phyloP scores from a whole-genome alignment of 2,329 filamentous ascomycete genomes.

The Allantophomopsis lycopodina region DNA sequence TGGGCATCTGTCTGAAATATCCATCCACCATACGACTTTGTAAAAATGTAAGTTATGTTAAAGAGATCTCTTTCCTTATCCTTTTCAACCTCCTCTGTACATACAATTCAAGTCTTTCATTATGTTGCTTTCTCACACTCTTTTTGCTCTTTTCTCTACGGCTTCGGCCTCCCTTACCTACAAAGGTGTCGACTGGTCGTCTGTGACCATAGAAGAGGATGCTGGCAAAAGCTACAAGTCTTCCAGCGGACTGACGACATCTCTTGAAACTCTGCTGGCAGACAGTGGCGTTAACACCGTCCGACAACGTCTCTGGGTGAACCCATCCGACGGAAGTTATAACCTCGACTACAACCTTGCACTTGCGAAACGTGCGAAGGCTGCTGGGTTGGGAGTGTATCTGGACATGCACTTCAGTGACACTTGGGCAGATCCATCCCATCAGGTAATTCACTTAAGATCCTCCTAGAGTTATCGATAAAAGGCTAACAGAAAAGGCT shows the following conservation, averaged over 20 bases:
- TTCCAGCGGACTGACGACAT: constrained; percentile 31
- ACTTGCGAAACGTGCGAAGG: constrained; percentile 50
- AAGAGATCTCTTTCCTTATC: too few species aligned
- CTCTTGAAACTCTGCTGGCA: constrained; percentile 49
- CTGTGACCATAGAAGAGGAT: constrained; percentile 46
- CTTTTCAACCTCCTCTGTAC: too few species aligned
- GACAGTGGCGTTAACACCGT: constrained; percentile 53
- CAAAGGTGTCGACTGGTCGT: constrained; percentile 60
- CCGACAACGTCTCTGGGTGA: constrained; percentile 61
- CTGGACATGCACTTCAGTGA: constrained; percentile 55
- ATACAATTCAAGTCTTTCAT: too few species aligned
- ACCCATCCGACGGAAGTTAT: constrained; percentile 49
- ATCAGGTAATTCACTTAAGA: constrained; percentile 29
- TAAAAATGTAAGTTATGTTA: too few species aligned
- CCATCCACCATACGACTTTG: too few species aligned
- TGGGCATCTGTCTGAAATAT: too few species aligned
- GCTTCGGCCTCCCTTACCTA: constrained; percentile 32
- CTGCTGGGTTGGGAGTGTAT: constrained; percentile 41
- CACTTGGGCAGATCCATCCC: constrained; percentile 55
- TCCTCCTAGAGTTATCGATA: neutral
- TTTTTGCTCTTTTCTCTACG: too few species aligned
- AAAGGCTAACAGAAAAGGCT: constrained; percentile 14
- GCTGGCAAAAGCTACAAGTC: constrained; percentile 48
- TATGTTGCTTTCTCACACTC: too few species aligned
- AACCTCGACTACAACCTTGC: constrained; percentile 57